Percentiles rank a stretch among this genome's conserved stretches.
phyloP scores from a whole-genome alignment of 331 rosid genomes.

The Prunus yedoensis region DNA sequence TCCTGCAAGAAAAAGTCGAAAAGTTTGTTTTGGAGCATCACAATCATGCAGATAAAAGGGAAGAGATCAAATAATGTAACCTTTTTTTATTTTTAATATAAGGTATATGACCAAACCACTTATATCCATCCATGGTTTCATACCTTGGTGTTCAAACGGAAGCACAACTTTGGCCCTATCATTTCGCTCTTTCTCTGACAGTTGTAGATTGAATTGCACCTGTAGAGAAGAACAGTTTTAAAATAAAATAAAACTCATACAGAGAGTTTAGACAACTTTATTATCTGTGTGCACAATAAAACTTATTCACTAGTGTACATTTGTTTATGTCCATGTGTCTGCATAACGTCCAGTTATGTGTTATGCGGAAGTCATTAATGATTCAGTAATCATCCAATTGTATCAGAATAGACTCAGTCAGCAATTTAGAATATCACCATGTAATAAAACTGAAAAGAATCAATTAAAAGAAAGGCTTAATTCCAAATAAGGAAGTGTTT shows the following conservation, averaged over 20 bases:
- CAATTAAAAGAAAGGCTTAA: background rate
- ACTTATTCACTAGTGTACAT: background rate
- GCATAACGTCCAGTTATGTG: background rate
- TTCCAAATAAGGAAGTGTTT: background rate
- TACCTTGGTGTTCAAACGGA: slow-evolving; percentile 97
- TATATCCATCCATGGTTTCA: slow-evolving; percentile 10
- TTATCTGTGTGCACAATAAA: background rate
- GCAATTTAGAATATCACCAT: background rate
- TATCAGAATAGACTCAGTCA: background rate
- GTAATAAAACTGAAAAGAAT: background rate
- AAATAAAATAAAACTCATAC: background rate
- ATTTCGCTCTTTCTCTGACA: slow-evolving; percentile 81
- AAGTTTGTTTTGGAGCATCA: background rate
- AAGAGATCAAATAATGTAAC: background rate
- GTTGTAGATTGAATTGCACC: slow-evolving; percentile 86
- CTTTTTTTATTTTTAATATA: background rate
- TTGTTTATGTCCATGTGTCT: background rate
- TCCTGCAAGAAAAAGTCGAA: slow-evolving; percentile 40
- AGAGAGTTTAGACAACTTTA: background rate
- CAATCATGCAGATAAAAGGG: slow-evolving; percentile 8
- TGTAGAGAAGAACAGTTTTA: slow-evolving; percentile 28
- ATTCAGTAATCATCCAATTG: background rate
- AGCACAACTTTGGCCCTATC: slow-evolving; percentile 91
- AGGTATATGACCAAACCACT: background rate
- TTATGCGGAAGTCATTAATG: background rate